A percentile compares a stretch with the other conserved stretches of the same genome.
Evolutionary conservation across 2,329 filamentous ascomycete species (phyloP).

Genomic region (Mycosphaerella sp.): DNA sequence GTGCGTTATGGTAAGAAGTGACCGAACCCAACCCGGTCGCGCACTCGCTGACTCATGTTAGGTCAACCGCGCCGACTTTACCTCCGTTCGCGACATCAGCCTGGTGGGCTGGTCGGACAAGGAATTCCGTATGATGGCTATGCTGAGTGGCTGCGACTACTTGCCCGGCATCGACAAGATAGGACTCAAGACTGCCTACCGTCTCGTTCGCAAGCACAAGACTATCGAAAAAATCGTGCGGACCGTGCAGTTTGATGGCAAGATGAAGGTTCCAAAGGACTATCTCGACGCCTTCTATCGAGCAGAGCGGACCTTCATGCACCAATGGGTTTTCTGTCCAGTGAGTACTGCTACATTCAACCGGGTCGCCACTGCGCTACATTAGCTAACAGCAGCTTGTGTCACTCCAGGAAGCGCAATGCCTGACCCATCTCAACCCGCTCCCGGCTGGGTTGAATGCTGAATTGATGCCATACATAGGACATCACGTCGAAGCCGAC

Average conservation of each 20-base stretch:
- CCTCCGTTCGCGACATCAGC: conserved; percentile 78
- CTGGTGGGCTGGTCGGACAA: conserved; percentile 85
- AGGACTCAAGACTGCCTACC: conserved; percentile 88
- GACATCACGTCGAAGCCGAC: conserved; percentile 49
- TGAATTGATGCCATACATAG: conserved; percentile 74
- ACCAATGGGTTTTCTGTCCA: conserved; percentile 93
- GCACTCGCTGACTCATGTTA: neutral
- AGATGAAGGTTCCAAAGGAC: conserved; percentile 69
- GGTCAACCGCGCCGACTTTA: conserved; percentile 78
- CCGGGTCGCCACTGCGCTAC: neutral
- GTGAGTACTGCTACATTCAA: neutral
- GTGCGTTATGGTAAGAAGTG: conserved; percentile 62
- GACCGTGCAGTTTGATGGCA: conserved; percentile 82
- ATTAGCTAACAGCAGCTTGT: neutral
- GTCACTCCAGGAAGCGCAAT: conserved; percentile 41
- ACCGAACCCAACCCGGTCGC: too few relatives aligned
- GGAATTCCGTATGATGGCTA: conserved; percentile 92
- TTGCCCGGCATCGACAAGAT: conserved; percentile 77
- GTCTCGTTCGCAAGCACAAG: conserved; percentile 83
- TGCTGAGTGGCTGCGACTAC: conserved; percentile 94
- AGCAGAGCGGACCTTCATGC: conserved; percentile 86
- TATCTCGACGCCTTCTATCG: conserved; percentile 77
- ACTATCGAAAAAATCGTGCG: conserved; percentile 74
- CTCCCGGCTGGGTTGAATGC: conserved; percentile 57
- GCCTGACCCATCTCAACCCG: conserved; percentile 68